These are phyloP conservation scores for Venturia pyrina DNA, from an alignment of 2,329 filamentous ascomycete species.

Conservation along the genomic window DNA sequence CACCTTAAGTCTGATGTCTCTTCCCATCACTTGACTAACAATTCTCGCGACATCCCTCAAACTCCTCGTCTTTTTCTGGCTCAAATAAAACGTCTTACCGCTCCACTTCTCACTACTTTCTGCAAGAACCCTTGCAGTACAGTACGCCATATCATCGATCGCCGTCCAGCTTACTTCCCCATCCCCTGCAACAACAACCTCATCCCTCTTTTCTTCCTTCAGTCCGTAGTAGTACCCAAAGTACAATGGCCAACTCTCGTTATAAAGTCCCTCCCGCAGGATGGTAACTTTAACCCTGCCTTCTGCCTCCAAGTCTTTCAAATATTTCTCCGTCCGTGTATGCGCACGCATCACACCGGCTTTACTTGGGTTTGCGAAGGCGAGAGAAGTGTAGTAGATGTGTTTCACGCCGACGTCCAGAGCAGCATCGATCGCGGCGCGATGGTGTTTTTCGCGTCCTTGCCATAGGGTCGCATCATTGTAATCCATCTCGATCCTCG, in stretches of 20 bases:
- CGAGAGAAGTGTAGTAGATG: constrained; percentile 37
- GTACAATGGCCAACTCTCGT: constrained; percentile 38
- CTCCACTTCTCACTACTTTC: constrained; percentile 19
- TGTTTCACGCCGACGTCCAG: constrained; percentile 31
- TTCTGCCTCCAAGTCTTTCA: constrained; percentile 22
- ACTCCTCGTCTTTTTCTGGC: constrained; percentile 19
- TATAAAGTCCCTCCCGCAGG: constrained; percentile 36
- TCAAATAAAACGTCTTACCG: constrained; percentile 31
- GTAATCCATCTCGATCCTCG: constrained; percentile 35
- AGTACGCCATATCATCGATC: constrained; percentile 34
- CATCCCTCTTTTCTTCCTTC: constrained; percentile 23
- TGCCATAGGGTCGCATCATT: constrained; percentile 29
- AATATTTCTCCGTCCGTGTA: constrained; percentile 33
- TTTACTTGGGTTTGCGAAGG: constrained; percentile 31
- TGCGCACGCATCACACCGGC: constrained; percentile 37
- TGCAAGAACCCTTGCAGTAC: constrained; percentile 30
- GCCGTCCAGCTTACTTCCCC: constrained; percentile 33
- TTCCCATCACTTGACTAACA: constrained; percentile 20
- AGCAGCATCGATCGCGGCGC: constrained; percentile 33
- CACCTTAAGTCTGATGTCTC: constrained; percentile 26
- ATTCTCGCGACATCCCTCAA: constrained; percentile 23
- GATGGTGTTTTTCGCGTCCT: constrained; percentile 36
- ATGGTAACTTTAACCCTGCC: constrained; percentile 24
- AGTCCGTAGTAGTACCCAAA: constrained; percentile 32
- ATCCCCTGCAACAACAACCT: constrained; percentile 33